Evolutionary conservation across 176 grass and related monocot genomes (phyloP).

Genomic region (Paspalum vaginatum): DNA sequence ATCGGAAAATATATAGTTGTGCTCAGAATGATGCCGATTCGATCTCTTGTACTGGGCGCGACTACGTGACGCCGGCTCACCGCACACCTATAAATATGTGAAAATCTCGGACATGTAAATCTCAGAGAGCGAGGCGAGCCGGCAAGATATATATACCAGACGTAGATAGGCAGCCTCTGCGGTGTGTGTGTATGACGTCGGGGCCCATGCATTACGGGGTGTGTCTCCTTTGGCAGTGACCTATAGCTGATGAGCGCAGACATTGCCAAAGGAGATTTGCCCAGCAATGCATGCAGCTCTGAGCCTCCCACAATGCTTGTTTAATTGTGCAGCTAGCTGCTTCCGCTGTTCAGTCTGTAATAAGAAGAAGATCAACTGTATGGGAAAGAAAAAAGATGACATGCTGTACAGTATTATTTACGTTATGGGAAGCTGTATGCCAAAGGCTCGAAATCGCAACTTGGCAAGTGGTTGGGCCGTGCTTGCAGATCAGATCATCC

Average conservation of each 20-base stretch:
- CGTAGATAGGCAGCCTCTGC: neutral
- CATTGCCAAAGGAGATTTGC: conserved; percentile 79
- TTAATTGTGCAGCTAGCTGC: neutral
- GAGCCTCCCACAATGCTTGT: neutral
- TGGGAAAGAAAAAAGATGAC: too few species aligned
- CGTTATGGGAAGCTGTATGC: too few species aligned
- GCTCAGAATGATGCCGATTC: conserved; percentile 28
- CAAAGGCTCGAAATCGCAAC: too few species aligned
- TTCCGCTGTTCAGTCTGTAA: neutral
- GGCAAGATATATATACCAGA: neutral
- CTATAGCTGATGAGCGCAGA: neutral
- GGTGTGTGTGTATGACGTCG: neutral
- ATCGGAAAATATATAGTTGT: neutral
- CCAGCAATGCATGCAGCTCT: conserved; percentile 67
- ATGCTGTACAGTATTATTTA: too few species aligned
- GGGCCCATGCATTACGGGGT: conserved; percentile 44
- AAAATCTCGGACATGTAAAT: conserved; percentile 27
- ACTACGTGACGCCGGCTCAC: neutral
- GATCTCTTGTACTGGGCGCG: neutral
- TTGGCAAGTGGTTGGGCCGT: too few species aligned
- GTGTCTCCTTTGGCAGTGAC: conserved; percentile 47
- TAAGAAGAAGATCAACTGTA: too few species aligned
- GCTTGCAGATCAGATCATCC: too few species aligned
- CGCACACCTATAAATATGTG: conserved; percentile 31
- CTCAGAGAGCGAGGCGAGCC: neutral